Evolutionary conservation across 805 yeast genomes (phyloP).

Genomic region (Kluyveromyces wickerhamii): DNA sequence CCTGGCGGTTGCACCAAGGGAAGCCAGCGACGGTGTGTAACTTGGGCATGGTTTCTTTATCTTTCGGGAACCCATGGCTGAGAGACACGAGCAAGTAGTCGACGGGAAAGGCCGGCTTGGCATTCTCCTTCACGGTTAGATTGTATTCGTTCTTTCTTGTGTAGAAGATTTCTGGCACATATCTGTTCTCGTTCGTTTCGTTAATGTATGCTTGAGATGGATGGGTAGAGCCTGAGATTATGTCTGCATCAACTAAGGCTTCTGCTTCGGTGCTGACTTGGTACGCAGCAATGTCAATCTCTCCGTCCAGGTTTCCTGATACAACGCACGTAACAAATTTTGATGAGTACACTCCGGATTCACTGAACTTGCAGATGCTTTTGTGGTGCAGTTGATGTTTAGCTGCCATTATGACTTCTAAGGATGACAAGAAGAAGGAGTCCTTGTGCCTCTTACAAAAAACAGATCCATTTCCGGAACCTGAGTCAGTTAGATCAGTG

Average conservation of each 20-base stretch:
- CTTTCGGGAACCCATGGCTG: conserved; percentile 86
- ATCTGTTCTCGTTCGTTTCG: conserved; percentile 61
- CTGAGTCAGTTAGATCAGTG: conserved; percentile 85
- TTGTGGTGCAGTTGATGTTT: conserved; percentile 61
- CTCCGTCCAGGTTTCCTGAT: conserved; percentile 81
- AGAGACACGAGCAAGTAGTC: conserved; percentile 80
- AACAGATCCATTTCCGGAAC: conserved; percentile 80
- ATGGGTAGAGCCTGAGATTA: conserved; percentile 80
- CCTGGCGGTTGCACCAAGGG: conserved; percentile 75
- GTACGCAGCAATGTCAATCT: conserved; percentile 83
- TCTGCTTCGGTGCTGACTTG: conserved; percentile 88
- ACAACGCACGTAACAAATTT: conserved; percentile 90
- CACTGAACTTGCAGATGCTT: conserved; percentile 55
- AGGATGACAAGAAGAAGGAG: conserved; percentile 81
- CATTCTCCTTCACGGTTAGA: conserved; percentile 76
- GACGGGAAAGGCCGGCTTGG: conserved; percentile 90
- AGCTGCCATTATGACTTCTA: conserved; percentile 81
- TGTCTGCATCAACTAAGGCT: conserved; percentile 77
- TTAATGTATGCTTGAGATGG: conserved; percentile 82
- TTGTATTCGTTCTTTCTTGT: conserved; percentile 82
- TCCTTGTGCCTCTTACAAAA: conserved; percentile 88
- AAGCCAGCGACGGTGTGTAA: conserved; percentile 43
- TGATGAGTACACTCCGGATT: conserved; percentile 63
- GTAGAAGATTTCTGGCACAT: conserved; percentile 92
- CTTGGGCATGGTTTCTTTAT: conserved; percentile 35